These are phyloP conservation scores for Pseudomonodictys pantanalensis DNA, from an alignment of 495 filamentous ascomycete genomes.

Conservation along the genomic window DNA sequence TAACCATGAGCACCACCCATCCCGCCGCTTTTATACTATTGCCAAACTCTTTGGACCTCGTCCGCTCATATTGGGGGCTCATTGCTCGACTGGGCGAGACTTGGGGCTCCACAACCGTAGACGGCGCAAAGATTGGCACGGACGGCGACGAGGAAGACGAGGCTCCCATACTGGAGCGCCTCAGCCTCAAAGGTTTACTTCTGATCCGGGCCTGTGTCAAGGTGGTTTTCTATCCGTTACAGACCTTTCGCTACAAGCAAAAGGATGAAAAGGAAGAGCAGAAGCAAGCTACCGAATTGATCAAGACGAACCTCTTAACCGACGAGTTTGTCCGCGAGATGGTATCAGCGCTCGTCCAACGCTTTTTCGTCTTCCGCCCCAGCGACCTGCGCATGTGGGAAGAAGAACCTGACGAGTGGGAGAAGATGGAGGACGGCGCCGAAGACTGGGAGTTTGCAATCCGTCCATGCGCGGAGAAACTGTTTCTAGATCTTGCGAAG, in stretches of 20 bases:
- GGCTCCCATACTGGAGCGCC: slow-evolving; percentile 64
- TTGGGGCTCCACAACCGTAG: slow-evolving; percentile 53
- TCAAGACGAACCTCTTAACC: slow-evolving; percentile 71
- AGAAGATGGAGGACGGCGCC: slow-evolving; percentile 73
- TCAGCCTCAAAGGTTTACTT: slow-evolving; percentile 75
- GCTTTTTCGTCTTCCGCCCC: slow-evolving; percentile 83
- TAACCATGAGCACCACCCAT: slow-evolving; percentile 73
- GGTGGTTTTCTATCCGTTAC: slow-evolving; percentile 74
- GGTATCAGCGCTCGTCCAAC: slow-evolving; percentile 77
- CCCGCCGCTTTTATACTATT: slow-evolving; percentile 77
- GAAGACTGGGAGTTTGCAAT: slow-evolving; percentile 86
- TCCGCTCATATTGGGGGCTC: slow-evolving; percentile 78
- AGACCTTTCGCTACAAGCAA: slow-evolving; percentile 77
- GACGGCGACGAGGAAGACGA: slow-evolving; percentile 53
- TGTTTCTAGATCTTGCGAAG: slow-evolving; percentile 86
- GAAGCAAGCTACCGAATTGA: slow-evolving; percentile 56
- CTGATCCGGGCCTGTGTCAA: slow-evolving; percentile 78
- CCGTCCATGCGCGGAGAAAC: slow-evolving; percentile 84
- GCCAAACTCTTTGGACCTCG: slow-evolving; percentile 70
- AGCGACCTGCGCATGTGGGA: slow-evolving; percentile 86
- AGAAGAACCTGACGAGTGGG: slow-evolving; percentile 91
- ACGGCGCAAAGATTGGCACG: slow-evolving; percentile 44
- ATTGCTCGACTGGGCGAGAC: slow-evolving; percentile 70
- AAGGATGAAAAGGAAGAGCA: slow-evolving; percentile 67
- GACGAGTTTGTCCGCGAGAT: slow-evolving; percentile 70